A percentile compares a stretch with the other conserved stretches of the same genome.
Evolutionary conservation across 2,329 filamentous ascomycete genomes (phyloP).

Genomic region (Triangularia setosa): DNA sequence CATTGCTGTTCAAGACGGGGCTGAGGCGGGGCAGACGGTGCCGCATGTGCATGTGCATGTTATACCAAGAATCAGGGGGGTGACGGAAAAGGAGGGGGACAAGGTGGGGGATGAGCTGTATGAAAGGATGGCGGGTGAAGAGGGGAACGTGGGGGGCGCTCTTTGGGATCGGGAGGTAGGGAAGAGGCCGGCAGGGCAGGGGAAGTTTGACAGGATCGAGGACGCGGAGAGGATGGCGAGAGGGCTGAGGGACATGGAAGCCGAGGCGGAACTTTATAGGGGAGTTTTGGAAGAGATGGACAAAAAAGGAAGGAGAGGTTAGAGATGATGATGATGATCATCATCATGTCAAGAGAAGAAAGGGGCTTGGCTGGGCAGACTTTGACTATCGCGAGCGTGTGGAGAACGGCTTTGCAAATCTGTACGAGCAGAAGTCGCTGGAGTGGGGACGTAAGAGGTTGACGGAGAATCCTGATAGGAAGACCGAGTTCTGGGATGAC

Average conservation of each 20-base stretch:
- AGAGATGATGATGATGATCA: background rate
- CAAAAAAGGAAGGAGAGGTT: constrained; percentile 17
- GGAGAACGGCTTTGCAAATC: too few species aligned
- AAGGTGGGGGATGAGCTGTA: constrained; percentile 71
- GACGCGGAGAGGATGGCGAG: constrained; percentile 65
- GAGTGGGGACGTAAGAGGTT: too few species aligned
- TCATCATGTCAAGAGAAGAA: background rate
- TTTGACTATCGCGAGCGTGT: too few species aligned
- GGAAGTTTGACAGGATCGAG: constrained; percentile 66
- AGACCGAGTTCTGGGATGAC: too few species aligned
- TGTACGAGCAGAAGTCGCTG: too few species aligned
- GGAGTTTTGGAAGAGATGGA: constrained; percentile 44
- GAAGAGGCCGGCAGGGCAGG: constrained; percentile 45
- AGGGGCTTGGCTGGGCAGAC: too few species aligned
- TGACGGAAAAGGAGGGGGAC: constrained; percentile 39
- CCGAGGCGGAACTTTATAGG: constrained; percentile 68
- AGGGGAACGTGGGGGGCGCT: constrained; percentile 74
- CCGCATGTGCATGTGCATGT: constrained; percentile 91
- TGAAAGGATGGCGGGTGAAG: constrained; percentile 74
- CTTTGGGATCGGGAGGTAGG: constrained; percentile 50
- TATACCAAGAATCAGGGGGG: constrained; percentile 65
- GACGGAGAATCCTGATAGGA: too few species aligned
- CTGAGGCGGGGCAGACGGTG: constrained; percentile 88
- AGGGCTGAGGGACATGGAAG: constrained; percentile 69
- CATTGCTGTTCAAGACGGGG: constrained; percentile 90